phyloP scores from a whole-genome alignment of 768 basidiomycete genomes.

The Amyloporia xantha region DNA sequence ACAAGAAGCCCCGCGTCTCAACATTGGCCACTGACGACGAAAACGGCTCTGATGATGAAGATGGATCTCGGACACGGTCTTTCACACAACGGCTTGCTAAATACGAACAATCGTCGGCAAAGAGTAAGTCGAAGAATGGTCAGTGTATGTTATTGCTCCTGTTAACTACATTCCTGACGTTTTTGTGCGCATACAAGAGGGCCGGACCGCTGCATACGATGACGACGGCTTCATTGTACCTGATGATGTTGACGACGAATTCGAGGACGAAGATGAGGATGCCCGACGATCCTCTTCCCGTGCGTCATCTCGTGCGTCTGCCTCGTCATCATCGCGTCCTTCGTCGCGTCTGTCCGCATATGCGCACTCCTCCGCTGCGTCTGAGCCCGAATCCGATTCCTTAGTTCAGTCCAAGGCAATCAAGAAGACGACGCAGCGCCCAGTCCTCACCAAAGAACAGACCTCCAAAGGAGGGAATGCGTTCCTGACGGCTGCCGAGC shows the following conservation, averaged over 20 bases:
- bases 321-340: slow-evolving; percentile 29
- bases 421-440: slow-evolving; percentile 32
- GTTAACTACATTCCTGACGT: too few species aligned
- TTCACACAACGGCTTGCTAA: slow-evolving; percentile 56
- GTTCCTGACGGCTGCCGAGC: slow-evolving; percentile 83
- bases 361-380: slow-evolving; percentile 18
- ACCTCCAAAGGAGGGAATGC: slow-evolving; percentile 26
- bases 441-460: slow-evolving; percentile 26
- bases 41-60: slow-evolving; percentile 42
- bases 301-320: slow-evolving; percentile 29
- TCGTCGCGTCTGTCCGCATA: slow-evolving; percentile 28
- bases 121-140: slow-evolving; percentile 22
- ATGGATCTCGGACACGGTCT: slow-evolving; percentile 28
- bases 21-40: slow-evolving; percentile 39
- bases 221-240: slow-evolving; percentile 71
- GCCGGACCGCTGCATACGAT: slow-evolving; percentile 36
- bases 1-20: slow-evolving; percentile 59
- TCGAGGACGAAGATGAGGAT: slow-evolving; percentile 21
- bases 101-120: slow-evolving; percentile 58
- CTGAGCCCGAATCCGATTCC: slow-evolving; percentile 31
- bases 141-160: background rate
- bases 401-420: slow-evolving; percentile 27
- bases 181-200: too few species aligned
- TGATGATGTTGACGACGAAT: slow-evolving; percentile 56
- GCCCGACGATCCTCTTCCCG: slow-evolving; percentile 43